Percentiles rank a stretch among this genome's conserved stretches.
Evolutionary conservation across 345 rosid species (phyloP).

Genomic region (Arabidopsis suecica): DNA sequence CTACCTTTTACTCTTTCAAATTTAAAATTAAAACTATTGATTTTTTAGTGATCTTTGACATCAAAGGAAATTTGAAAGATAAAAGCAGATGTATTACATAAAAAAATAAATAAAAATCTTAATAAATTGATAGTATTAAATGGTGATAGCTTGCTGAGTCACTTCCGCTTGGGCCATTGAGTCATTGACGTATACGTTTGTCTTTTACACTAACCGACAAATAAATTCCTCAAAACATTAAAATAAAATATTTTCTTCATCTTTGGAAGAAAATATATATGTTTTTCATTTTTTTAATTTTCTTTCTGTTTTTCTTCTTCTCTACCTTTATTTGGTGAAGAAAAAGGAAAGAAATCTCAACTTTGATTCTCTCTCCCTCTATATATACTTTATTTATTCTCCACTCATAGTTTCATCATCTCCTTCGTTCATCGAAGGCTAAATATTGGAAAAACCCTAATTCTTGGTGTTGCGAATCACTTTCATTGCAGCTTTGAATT

Average conservation of each 20-base stretch:
- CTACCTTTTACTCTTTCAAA: not conserved
- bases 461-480: not conserved
- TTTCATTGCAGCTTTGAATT: conserved; percentile 20
- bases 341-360: not conserved
- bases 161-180: conserved; percentile 30
- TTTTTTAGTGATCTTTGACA: not conserved
- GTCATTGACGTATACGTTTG: conserved; percentile 23
- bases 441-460: conserved; percentile 10
- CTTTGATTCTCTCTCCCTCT: conserved; percentile 20
- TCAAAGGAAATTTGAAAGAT: not conserved
- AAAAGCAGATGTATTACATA: not conserved
- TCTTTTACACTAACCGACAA: conserved; percentile 27
- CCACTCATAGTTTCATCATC: conserved; percentile 9
- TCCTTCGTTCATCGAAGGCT: not conserved
- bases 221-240: not conserved
- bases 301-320: not conserved
- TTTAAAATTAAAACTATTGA: not conserved
- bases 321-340: conserved; percentile 1
- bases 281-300: not conserved
- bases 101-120: not conserved
- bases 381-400: not conserved
- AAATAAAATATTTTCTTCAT: not conserved
- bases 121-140: not conserved
- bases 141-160: conserved; percentile 41
- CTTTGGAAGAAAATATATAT: conserved; percentile 10